Conservation (phyloP, 2,329 filamentous ascomycete genomes). For the Trichoderma pleuroti region DNA sequence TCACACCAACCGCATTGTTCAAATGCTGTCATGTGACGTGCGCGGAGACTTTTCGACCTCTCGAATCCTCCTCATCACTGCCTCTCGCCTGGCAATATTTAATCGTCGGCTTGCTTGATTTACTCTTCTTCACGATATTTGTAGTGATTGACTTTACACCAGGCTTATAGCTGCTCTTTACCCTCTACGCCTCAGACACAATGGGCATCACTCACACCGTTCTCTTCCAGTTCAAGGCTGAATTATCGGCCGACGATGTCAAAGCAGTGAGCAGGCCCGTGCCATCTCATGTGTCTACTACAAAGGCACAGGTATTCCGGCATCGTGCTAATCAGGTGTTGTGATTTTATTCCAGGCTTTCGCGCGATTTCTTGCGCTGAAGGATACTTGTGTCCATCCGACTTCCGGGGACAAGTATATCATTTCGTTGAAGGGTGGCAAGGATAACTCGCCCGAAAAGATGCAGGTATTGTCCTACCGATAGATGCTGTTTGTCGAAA, state of each 20-base stretch:
- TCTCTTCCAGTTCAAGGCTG: background rate
- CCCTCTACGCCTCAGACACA: background rate
- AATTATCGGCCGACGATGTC: background rate
- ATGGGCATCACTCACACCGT: slow-evolving; percentile 3
- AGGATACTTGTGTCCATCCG: slow-evolving; percentile 60
- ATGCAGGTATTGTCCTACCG: background rate
- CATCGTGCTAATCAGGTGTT: background rate
- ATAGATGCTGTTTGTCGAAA: background rate
- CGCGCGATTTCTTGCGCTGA: slow-evolving; percentile 44
- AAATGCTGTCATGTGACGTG: background rate
- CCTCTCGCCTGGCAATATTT: background rate
- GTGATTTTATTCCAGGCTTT: slow-evolving; percentile 27
- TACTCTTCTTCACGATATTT: background rate
- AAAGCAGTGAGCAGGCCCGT: background rate
- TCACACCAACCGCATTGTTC: background rate
- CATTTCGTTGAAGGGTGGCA: slow-evolving; percentile 53
- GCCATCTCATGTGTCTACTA: background rate
- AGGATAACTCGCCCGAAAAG: slow-evolving; percentile 58
- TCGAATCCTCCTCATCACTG: too few species aligned
- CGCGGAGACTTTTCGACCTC: background rate
- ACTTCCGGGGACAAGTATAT: slow-evolving; percentile 57
- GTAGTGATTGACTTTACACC: background rate
- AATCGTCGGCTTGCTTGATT: background rate
- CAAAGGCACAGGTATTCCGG: background rate
- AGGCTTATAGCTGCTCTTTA: background rate